Base-by-base conservation (phyloP, 1,284 basidiomycete genomes). In the Pyrrhoderma lamaoense region DNA sequence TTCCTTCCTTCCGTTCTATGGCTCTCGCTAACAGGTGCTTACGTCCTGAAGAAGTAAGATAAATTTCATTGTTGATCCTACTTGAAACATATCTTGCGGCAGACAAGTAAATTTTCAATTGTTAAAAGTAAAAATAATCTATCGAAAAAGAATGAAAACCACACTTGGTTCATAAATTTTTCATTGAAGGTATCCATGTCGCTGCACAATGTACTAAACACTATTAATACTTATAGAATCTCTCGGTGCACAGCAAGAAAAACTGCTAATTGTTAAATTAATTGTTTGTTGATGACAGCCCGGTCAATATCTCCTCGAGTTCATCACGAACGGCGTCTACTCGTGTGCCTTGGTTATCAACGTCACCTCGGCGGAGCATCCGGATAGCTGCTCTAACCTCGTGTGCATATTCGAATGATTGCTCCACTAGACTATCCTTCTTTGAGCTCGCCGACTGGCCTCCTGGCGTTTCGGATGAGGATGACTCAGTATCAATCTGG, bases 351-450 rank as follows among this genome's bases (percentile, higher is more conserved):
- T 78, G 68, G 8, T 57, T 61, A 31, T 75, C 76, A 16, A 79
- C 70, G 42, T 73, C 73, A 16, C 72, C 78, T 9, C 72, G 67
- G 56, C 80, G 71, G 54, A 77, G 69, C 4, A 81, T 63, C 59
- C 67, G 74, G 42, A 88, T 67, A 19, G 74, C 77, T 3, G 68
- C 66, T 49, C 81, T 72, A 13, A 78, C 74, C 57, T 77, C 74
- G 47, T 64, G 64, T 8, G 71, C 70, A 58, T 79, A 80, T 31
- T 58, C 58, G 23, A 51, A 56, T 14, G 59, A 58, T 8, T 42
- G 47, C 36, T 42, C 36, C 23, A 59, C 44, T 7, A 49, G 27
- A 25, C 53, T 49, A 47, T 45, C 46, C 19, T 40, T 22, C 45
- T 54, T 44, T 22, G 47, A 23, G n/a, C 25, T 14, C 21, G 38